Evolutionary conservation across 1,284 basidiomycete genomes (phyloP), one percentile per base, ranked within the genome.

Genomic region (Volvariella surrecta): DNA sequence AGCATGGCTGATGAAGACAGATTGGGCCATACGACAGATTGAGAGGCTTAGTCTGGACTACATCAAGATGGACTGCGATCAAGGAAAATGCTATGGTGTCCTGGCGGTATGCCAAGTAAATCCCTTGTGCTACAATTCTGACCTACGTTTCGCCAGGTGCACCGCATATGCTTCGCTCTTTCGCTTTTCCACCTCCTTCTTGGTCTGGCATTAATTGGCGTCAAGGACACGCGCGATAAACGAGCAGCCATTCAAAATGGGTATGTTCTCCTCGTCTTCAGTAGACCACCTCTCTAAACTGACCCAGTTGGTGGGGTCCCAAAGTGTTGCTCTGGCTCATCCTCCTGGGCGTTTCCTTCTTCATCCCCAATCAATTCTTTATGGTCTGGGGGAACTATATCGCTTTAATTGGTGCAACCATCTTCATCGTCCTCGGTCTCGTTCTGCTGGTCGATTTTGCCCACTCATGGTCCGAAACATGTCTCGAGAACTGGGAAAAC

Each of bases 381-480:
- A 89, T 95, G 62, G 87, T 95, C 62, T 97, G 82, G 91, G 94
- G 93, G 40, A 94, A 95, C 55, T 97, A 95, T 58, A 67, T 95
- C 50, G 74, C 93, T 18, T 76, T 97, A 38, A 79, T 97, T 49
- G 92, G 96, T 34, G 91, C 94, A 1, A 89, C 87, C 2, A 63
- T 93, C 48, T 99, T 99, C 68, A 97, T 99, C 59, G 79, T 95
- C 42, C 83, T 99, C 51, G 96, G 96, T 37, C 83, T 99, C 31
- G 91, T 99, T 45, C 82, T 99, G 34, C 82, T 99, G 45, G 89
- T 99, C 63, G 95, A 99, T 71, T 98, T 99, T 60, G 96, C 95
- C 0, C 96, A 99, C 59, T 88, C 91, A 1, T 99, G 93, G 93
- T 92, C 92, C 24, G 95, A 99, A 65, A 94, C 84, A 10, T 98